Percentiles rank a stretch among this genome's conserved stretches.
phyloP scores from a whole-genome alignment of 1,284 basidiomycete species.

The Earliella scabrosa region DNA sequence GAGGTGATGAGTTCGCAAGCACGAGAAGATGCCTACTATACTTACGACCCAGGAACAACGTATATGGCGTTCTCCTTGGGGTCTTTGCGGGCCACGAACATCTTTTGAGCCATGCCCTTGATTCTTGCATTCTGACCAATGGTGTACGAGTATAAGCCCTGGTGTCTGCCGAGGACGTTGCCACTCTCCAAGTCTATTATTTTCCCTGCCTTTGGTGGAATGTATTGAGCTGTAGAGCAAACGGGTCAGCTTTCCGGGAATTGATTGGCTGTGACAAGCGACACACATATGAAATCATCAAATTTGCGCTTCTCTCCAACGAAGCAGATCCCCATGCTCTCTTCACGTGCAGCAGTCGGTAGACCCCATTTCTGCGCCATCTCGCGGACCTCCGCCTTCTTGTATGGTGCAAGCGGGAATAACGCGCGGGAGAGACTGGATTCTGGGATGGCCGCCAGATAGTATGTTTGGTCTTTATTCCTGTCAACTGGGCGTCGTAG shows the following conservation, averaged over 20 bases:
- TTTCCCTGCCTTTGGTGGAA: slow-evolving; percentile 66
- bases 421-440: slow-evolving; percentile 66
- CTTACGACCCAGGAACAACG: slow-evolving; percentile 78
- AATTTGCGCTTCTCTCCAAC: slow-evolving; percentile 85
- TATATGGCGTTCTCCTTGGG: slow-evolving; percentile 62
- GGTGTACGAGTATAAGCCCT: slow-evolving; percentile 88
- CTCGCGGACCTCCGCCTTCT: slow-evolving; percentile 76
- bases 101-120: slow-evolving; percentile 60
- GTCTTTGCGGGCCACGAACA: slow-evolving; percentile 84
- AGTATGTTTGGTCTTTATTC: slow-evolving; percentile 94
- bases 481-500: slow-evolving; percentile 70
- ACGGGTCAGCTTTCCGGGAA: not conserved
- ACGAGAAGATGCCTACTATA: too few relatives aligned
- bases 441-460: slow-evolving; percentile 82
- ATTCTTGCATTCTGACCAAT: slow-evolving; percentile 83
- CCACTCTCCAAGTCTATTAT: slow-evolving; percentile 69
- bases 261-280: not conserved
- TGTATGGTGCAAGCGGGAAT: slow-evolving; percentile 77
- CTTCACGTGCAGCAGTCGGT: slow-evolving; percentile 79
- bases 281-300: slow-evolving; percentile 73
- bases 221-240: slow-evolving; percentile 69
- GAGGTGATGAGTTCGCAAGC: not conserved
- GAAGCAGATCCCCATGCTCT: slow-evolving; percentile 98
- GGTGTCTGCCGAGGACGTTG: slow-evolving; percentile 62
- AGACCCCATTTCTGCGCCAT: slow-evolving; percentile 73